Conservation (phyloP, 2,329 filamentous ascomycete genomes). For the Monosporascus sp. region DNA sequence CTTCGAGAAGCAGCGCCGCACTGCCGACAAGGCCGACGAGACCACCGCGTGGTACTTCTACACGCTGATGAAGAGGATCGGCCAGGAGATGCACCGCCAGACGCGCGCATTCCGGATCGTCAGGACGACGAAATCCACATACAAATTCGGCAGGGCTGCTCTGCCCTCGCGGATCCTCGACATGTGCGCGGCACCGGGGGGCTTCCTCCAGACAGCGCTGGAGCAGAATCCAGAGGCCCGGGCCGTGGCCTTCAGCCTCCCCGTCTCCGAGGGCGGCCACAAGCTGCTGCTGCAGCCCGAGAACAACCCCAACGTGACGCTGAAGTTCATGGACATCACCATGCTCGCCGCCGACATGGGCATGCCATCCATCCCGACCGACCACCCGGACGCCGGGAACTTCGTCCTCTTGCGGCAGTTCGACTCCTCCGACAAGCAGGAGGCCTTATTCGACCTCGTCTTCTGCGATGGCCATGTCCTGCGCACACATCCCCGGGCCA, state of each 20-base stretch:
- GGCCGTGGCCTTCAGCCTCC: constrained; percentile 36
- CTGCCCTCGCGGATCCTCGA: constrained; percentile 38
- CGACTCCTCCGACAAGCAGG: constrained; percentile 1
- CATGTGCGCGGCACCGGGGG: constrained; percentile 51
- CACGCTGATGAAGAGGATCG: constrained; percentile 38
- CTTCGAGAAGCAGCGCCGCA: constrained; percentile 34
- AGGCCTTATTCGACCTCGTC: constrained; percentile 36
- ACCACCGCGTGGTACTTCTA: constrained; percentile 27
- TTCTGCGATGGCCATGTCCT: constrained; percentile 29
- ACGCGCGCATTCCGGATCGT: constrained; percentile 27
- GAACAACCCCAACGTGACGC: constrained; percentile 6
- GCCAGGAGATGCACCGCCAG: constrained; percentile 30
- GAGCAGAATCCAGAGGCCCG: constrained; percentile 26
- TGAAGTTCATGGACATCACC: constrained; percentile 39
- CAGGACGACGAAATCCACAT: background rate
- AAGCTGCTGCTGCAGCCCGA: constrained; percentile 21
- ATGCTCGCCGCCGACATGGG: constrained; percentile 44
- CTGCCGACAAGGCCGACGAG: constrained; percentile 27
- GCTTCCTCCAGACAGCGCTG: constrained; percentile 37
- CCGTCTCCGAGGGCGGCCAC: constrained; percentile 34
- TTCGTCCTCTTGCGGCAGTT: constrained; percentile 26
- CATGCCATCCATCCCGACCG: constrained; percentile 21
- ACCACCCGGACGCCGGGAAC: constrained; percentile 24
- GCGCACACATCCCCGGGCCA: constrained; percentile 12
- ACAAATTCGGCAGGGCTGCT: background rate